phyloP scores from a whole-genome alignment of 176 grass and related monocot genomes.

The Paspalum vaginatum region DNA sequence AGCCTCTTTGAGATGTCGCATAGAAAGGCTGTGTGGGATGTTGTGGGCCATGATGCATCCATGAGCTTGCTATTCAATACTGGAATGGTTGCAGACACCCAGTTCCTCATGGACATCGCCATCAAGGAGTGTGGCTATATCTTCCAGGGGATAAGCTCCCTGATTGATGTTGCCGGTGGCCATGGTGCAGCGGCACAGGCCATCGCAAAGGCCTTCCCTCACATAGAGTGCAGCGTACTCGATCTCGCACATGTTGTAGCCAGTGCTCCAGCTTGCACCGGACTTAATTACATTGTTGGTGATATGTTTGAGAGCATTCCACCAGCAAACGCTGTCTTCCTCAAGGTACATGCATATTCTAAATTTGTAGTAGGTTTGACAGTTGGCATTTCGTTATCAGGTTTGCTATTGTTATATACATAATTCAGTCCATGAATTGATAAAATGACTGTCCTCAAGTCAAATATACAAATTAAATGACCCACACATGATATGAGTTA shows the following conservation, averaged over 20 bases:
- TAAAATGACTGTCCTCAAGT: not conserved
- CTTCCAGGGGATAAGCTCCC: not conserved
- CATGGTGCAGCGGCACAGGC: constrained; percentile 1
- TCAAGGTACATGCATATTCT: not conserved
- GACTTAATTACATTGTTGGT: not conserved
- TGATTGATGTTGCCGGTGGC: not conserved
- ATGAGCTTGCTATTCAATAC: not conserved
- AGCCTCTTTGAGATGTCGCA: not conserved
- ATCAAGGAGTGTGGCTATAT: not conserved
- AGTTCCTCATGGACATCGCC: constrained; percentile 23
- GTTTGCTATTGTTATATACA: not conserved
- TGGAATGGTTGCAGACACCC: constrained; percentile 2
- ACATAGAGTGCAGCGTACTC: not conserved
- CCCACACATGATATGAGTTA: no score
- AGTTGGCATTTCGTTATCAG: no score
- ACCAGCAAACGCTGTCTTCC: not conserved
- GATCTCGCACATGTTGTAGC: not conserved
- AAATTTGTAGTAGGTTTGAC: no score
- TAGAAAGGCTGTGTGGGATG: constrained; percentile 2
- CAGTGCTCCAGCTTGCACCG: not conserved
- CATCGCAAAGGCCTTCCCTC: constrained; percentile 4
- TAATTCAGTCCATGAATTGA: not conserved
- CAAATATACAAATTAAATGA: not conserved
- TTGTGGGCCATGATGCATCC: not conserved
- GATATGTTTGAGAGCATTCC: constrained; percentile 10